Base-by-base conservation (phyloP, 768 basidiomycete species). In the Boletus sp. region DNA sequence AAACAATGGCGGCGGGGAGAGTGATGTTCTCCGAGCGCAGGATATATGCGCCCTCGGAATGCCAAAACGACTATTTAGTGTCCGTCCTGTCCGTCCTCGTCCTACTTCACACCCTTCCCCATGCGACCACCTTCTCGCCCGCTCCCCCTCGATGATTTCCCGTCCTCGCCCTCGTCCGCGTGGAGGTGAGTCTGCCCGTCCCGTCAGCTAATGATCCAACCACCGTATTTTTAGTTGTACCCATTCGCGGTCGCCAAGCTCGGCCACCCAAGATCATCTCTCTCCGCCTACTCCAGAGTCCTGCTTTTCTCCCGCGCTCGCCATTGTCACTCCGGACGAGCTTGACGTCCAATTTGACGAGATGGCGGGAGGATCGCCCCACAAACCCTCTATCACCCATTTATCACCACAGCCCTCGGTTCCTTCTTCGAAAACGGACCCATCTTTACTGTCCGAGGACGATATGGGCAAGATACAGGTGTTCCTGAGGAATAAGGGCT, bases 281-380 rank as follows among this genome's bases (percentile, higher is more conserved):
- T 60, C 51, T 32, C 64, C 67, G 10, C 51, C 9, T 6, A 67
- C 68, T 3, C 69, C 69, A 5, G 57, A 63, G 38, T 53, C 41
- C 7, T 46, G 17, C 46, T 59, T 55, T 50, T 21, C 42, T n/a
- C 47, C 47, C n/a, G 17, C 8, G 21, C 55, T 55, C 14, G 32
- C 55, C 49, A 53, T 70, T 34, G 40, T 42, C 42, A 30, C 40
- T 32, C 53, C 62, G 7, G 53, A 61, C 32, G 60, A 61, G n/a
- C 33, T 61, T 13, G 55, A 53, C 3, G 46, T 37, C 34, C 59
- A 56, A 25, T 44, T 56, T 4, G 59, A 61, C 49, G 35, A 34
- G 21, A 38, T 27, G 15, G 38, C 17, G 21, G 37, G 27, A 9
- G 19, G 32, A 15, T 40, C 43, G 7, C 33, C 56, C 5, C 30